Evolutionary conservation across 352 stramenopile genomes (phyloP).

Genomic region (Pythium rhizo-oryzae): DNA sequence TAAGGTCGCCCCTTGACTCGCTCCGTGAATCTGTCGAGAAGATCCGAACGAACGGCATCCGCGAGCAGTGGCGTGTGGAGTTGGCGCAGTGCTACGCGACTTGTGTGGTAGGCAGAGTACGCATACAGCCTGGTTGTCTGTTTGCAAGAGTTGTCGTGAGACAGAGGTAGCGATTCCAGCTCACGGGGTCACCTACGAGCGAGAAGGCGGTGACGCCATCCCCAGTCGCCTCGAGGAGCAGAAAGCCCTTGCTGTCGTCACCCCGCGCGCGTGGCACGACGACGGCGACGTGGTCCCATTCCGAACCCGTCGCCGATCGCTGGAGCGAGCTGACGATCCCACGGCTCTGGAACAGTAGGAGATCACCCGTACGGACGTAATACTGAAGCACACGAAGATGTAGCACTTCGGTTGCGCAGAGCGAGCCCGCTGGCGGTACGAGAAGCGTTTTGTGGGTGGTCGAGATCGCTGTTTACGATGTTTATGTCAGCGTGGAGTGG

Average conservation of each 20-base stretch:
- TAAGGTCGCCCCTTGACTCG: constrained; percentile 41
- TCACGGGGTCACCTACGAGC: constrained; percentile 38
- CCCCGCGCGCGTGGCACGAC: constrained; percentile 37
- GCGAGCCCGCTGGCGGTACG: constrained; percentile 8
- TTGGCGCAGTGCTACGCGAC: constrained; percentile 49
- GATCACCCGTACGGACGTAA: constrained; percentile 50
- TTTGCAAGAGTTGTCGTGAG: constrained; percentile 6
- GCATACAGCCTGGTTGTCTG: constrained; percentile 37
- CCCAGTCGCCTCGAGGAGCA: constrained; percentile 63
- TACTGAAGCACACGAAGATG: constrained; percentile 62
- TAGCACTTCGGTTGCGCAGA: constrained; percentile 48
- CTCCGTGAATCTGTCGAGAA: constrained; percentile 46
- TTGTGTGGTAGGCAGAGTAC: constrained; percentile 52
- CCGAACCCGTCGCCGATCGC: constrained; percentile 49
- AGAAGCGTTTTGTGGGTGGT: constrained; percentile 14
- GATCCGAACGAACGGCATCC: constrained; percentile 40
- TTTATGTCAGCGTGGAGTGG: too few relatives aligned
- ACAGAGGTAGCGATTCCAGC: not conserved
- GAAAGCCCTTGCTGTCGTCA: constrained; percentile 29
- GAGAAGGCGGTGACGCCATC: constrained; percentile 60
- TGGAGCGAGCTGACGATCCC: constrained; percentile 50
- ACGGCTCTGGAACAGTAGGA: constrained; percentile 65
- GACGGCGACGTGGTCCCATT: constrained; percentile 71
- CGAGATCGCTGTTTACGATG: constrained; percentile 16
- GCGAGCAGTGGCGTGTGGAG: constrained; percentile 58